phyloP scores from a whole-genome alignment of 192 early-diverging fungal species.

The Mortierella claussenii region DNA sequence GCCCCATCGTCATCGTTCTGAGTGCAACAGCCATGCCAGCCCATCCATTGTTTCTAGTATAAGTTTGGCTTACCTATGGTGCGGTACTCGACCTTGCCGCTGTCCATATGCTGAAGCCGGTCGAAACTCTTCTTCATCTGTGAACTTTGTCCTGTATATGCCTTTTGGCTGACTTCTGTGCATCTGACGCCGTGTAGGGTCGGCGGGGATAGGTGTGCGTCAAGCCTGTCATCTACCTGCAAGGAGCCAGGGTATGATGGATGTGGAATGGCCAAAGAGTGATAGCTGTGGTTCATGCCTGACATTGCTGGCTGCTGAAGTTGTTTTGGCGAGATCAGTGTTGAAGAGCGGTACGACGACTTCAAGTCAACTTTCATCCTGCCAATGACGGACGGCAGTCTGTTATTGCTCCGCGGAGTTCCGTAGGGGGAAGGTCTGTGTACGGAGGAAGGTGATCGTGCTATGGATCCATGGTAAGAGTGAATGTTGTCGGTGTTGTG shows the following conservation, averaged over 20 bases:
- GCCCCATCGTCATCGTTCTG: slow-evolving; percentile 3
- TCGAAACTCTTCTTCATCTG: slow-evolving; percentile 40
- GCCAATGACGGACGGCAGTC: slow-evolving; percentile 29
- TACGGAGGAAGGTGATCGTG: background rate
- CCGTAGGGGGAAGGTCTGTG: slow-evolving; percentile 15
- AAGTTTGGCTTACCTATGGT: slow-evolving; percentile 36
- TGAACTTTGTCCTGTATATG: slow-evolving; percentile 33
- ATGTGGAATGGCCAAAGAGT: no score
- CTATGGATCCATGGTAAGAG: background rate
- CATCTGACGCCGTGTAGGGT: slow-evolving; percentile 6
- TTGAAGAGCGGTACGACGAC: background rate
- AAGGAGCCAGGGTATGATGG: no score
- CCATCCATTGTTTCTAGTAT: background rate
- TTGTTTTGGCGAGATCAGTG: background rate
- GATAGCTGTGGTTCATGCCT: no score
- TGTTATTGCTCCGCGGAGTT: slow-evolving; percentile 15
- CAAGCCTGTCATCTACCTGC: background rate
- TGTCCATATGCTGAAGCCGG: slow-evolving; percentile 29
- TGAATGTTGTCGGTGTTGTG: background rate
- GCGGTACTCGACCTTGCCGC: slow-evolving; percentile 49
- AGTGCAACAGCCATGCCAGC: background rate
- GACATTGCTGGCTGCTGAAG: no score
- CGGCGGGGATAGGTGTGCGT: background rate
- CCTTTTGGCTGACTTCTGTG: slow-evolving; percentile 19
- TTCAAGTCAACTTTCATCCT: slow-evolving; percentile 39